These are phyloP conservation scores for Coniferiporia sulphurascens DNA, from an alignment of 1,284 basidiomycete genomes.

Conservation along the genomic window DNA sequence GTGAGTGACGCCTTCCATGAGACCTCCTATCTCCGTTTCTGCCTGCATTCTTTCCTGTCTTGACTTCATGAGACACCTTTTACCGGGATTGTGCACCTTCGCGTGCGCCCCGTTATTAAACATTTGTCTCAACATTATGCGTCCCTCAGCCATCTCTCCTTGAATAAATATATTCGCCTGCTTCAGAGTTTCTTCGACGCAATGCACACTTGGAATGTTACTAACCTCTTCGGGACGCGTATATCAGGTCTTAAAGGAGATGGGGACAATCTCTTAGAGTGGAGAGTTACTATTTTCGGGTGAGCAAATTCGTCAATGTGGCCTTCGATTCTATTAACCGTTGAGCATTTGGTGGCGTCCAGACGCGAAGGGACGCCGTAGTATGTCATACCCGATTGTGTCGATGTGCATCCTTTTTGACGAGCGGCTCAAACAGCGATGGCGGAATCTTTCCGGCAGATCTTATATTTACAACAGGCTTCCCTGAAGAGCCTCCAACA, in stretches of 20 bases:
- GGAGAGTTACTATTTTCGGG: constrained; percentile 94
- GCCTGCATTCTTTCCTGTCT: neutral
- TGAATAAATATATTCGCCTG: neutral
- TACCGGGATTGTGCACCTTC: neutral
- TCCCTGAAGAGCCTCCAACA: constrained; percentile 89
- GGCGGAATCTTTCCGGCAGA: constrained; percentile 90
- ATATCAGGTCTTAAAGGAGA: constrained; percentile 83
- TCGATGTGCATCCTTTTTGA: neutral
- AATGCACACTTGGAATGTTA: constrained; percentile 21
- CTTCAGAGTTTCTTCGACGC: neutral
- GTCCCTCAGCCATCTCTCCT: neutral
- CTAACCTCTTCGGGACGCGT: constrained; percentile 29
- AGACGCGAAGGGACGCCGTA: constrained; percentile 89
- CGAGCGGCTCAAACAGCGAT: constrained; percentile 50
- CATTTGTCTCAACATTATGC: neutral
- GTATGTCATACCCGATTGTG: constrained; percentile 39
- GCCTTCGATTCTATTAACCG: neutral
- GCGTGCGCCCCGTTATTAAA: too few relatives aligned
- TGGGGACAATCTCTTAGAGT: constrained; percentile 92
- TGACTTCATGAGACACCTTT: constrained; percentile 23
- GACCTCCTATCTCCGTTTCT: neutral
- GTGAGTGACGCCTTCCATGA: constrained; percentile 35
- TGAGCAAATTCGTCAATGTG: constrained; percentile 34
- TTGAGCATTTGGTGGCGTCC: neutral
- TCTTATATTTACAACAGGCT: constrained; percentile 85